Percentiles rank a stretch among this genome's conserved stretches.
phyloP scores from a whole-genome alignment of 73 alveolate genomes.

The Tetrahymena thermophila region DNA sequence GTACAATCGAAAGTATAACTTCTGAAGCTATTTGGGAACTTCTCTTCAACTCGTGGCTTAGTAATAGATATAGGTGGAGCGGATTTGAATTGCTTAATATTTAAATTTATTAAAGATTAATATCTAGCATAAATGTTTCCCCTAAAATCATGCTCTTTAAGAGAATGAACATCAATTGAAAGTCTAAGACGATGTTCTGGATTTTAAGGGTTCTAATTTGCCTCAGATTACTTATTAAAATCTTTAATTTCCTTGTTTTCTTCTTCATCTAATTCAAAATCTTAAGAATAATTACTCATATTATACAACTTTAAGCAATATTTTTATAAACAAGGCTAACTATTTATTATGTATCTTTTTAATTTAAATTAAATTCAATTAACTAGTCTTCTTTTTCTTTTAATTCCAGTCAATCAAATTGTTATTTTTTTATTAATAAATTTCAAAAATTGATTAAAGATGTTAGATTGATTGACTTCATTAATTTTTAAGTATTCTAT shows the following conservation, averaged over 20 bases:
- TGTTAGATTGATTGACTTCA: not conserved
- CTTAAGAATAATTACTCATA: not conserved
- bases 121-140: slow-evolving; percentile 24
- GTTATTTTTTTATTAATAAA: not conserved
- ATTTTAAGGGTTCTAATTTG: not conserved
- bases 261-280: not conserved
- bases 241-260: not conserved
- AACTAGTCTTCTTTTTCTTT: not conserved
- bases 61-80: slow-evolving; percentile 23
- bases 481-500: too few relatives aligned
- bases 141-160: slow-evolving; percentile 35
- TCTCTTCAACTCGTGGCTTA: slow-evolving; percentile 13
- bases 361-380: not conserved
- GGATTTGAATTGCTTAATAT: slow-evolving; percentile 30
- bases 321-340: too few relatives aligned
- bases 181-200: slow-evolving; percentile 2
- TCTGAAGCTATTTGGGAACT: not conserved
- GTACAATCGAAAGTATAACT: not conserved
- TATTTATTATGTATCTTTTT: not conserved
- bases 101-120: not conserved
- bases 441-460: not conserved
- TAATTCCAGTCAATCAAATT: not conserved
- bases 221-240: not conserved
- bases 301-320: too few relatives aligned
- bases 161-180: slow-evolving; percentile 13